Evolutionary conservation across 1,139 yeast genomes (phyloP), one percentile per base, ranked within the genome.

Genomic region (Yamadazyma songkhlaensis): DNA sequence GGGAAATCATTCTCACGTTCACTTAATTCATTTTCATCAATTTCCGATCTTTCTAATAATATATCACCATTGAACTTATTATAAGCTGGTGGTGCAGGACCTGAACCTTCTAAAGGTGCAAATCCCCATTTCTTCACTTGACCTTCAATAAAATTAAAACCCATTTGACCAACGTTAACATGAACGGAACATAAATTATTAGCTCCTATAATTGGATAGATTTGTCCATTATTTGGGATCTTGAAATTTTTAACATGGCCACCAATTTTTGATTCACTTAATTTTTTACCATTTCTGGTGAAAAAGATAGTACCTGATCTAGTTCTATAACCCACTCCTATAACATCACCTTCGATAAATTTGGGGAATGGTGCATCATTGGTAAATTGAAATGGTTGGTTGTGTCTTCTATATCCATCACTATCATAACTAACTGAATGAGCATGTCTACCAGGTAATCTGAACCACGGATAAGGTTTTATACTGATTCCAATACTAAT

Each of bases 261-360:
- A 3, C 90, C 90, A 21, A 82, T 59, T 37, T 74, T 69, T 39
- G 79, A 74, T 54, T 84, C 92, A 39, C 79, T 77, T 24, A 81
- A 56, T 51, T 80, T 81, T 53, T 80, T 81, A 22, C 88, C 88
- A 49, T 81, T 81, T 45, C 85, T 62, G 1, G 89, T 81, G 62
- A 81, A 81, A 48, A 81, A 81, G 0, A 81, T 66, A 0, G 85
- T 76, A 4, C 86, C 84, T 35, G 79, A 64, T 40, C 78, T 62
- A 3, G 77, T 72, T 46, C 84, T 65, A 47, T 80, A 75, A 1
- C 89, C 89, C 13, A 82, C 62, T 2, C 89, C 89, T 14, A 81
- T 64, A 23, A 81, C 82, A 51, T 81, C 89, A 25, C 86, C 86
- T 48, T 74, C 72, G 1, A 64, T 54, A 28, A 75, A 47, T 31